phyloP scores from a whole-genome alignment of 1,284 basidiomycete species.

The Taiwanofungus camphoratus region DNA sequence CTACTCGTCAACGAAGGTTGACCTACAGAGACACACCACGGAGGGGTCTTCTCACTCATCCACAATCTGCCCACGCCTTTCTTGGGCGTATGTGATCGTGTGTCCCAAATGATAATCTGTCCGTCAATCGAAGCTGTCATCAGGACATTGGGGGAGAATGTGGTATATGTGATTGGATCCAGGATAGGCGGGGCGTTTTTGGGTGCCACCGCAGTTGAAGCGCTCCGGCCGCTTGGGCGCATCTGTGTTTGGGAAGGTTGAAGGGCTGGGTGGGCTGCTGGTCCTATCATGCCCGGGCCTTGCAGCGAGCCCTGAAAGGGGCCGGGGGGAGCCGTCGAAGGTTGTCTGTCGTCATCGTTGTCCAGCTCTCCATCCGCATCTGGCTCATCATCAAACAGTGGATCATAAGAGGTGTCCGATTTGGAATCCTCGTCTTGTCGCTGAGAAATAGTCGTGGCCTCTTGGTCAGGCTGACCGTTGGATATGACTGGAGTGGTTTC shows the following conservation, averaged over 20 bases:
- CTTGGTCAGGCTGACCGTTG: neutral
- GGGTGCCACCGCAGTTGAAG: slow-evolving; percentile 28
- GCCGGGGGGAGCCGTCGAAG: slow-evolving; percentile 2
- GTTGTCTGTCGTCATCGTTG: slow-evolving; percentile 14
- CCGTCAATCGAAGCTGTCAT: slow-evolving; percentile 92
- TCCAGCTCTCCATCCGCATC: slow-evolving; percentile 44
- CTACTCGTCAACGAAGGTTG: neutral
- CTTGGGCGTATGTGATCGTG: slow-evolving; percentile 59
- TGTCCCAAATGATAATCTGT: slow-evolving; percentile 89
- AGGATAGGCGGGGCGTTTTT: slow-evolving; percentile 72
- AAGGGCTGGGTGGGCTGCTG: neutral
- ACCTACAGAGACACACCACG: slow-evolving; percentile 90
- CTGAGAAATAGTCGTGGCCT: neutral
- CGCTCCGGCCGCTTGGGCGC: neutral
- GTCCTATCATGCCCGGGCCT: neutral
- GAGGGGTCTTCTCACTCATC: slow-evolving; percentile 87
- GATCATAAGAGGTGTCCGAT: slow-evolving; percentile 75
- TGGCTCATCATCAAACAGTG: slow-evolving; percentile 74
- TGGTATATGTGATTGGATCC: slow-evolving; percentile 50
- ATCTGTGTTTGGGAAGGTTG: neutral
- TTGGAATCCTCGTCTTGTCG: slow-evolving; percentile 47
- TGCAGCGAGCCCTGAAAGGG: neutral
- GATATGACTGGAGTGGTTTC: neutral
- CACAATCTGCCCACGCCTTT: slow-evolving; percentile 78
- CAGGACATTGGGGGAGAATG: slow-evolving; percentile 79